phyloP scores from a whole-genome alignment of 1,139 yeast species.

The Kodamaea plutei region DNA sequence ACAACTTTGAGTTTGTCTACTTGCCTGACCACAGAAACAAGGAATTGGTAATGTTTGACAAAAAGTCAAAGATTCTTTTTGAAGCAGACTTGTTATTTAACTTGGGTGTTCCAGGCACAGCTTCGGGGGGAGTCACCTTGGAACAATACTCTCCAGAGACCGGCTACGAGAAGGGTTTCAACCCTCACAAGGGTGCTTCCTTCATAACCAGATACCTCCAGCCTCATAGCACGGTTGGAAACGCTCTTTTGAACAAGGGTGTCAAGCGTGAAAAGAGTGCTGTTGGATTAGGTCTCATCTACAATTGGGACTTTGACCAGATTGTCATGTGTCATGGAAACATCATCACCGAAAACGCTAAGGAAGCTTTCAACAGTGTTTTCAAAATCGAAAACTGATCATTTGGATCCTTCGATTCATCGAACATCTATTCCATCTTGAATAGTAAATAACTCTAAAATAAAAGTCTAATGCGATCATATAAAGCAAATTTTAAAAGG shows the following conservation, averaged over 20 bases:
- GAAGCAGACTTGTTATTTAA: slow-evolving; percentile 25
- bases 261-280: slow-evolving; percentile 14
- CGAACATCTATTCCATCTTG: no score
- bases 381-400: no score
- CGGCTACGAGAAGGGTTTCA: slow-evolving; percentile 17
- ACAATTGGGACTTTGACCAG: slow-evolving; percentile 21
- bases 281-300: slow-evolving; percentile 17
- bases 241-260: slow-evolving; percentile 26
- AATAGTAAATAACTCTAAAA: no score
- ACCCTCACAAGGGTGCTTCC: slow-evolving; percentile 21
- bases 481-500: no score
- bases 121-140: slow-evolving; percentile 15
- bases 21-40: slow-evolving; percentile 20
- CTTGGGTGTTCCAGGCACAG: slow-evolving; percentile 14
- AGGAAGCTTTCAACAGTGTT: slow-evolving; percentile 15
- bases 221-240: slow-evolving; percentile 20
- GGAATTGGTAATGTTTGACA: slow-evolving; percentile 23
- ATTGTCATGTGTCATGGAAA: slow-evolving; percentile 26
- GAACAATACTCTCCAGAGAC: slow-evolving; percentile 21
- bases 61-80: slow-evolving; percentile 17
- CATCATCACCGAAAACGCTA: slow-evolving; percentile 18
- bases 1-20: slow-evolving; percentile 23
- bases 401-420: no score
- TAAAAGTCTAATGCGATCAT: no score
- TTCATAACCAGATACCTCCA: slow-evolving; percentile 19